A percentile compares a stretch with the other conserved stretches of the same genome.
Evolutionary conservation across 257 asterid species (phyloP).

Genomic region (Dorcoceras hygrometricum): DNA sequence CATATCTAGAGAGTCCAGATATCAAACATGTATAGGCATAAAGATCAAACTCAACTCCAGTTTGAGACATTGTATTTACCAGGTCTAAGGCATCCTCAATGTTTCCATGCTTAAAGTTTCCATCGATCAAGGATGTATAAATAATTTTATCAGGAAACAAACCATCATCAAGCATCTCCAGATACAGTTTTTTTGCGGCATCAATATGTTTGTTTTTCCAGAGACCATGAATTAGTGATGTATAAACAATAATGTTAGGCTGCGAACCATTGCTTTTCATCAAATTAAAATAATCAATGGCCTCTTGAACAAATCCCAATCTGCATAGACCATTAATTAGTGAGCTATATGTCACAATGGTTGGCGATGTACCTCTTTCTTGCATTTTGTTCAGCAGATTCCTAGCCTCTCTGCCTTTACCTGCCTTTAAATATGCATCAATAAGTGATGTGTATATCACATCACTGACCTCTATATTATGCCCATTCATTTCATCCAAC

Average conservation of each 20-base stretch:
- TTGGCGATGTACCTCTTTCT: constrained; percentile 54
- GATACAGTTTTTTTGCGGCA: constrained; percentile 59
- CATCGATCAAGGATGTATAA: constrained; percentile 68
- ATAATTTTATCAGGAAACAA: constrained; percentile 62
- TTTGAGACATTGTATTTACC: constrained; percentile 53
- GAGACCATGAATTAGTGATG: constrained; percentile 72
- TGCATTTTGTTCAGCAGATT: constrained; percentile 65
- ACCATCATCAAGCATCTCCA: constrained; percentile 62
- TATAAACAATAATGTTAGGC: constrained; percentile 68
- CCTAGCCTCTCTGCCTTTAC: constrained; percentile 62
- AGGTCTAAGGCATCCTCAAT: constrained; percentile 64
- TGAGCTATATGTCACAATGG: constrained; percentile 58
- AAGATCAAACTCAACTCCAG: constrained; percentile 72
- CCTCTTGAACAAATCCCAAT: constrained; percentile 67
- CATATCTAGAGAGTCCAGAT: constrained; percentile 65
- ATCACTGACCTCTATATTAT: constrained; percentile 44
- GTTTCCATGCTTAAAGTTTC: constrained; percentile 63
- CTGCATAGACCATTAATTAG: constrained; percentile 72
- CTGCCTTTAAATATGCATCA: constrained; percentile 74
- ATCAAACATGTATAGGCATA: constrained; percentile 72
- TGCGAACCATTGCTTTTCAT: constrained; percentile 52
- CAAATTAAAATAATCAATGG: constrained; percentile 44
- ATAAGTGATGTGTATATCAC: constrained; percentile 69
- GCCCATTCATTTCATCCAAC: constrained; percentile 66
- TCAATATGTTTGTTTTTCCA: constrained; percentile 53